Evolutionary conservation across 148 eudicot species (phyloP), one percentile per base, ranked within the genome.

Genomic region (Chenopodium berlandieri): DNA sequence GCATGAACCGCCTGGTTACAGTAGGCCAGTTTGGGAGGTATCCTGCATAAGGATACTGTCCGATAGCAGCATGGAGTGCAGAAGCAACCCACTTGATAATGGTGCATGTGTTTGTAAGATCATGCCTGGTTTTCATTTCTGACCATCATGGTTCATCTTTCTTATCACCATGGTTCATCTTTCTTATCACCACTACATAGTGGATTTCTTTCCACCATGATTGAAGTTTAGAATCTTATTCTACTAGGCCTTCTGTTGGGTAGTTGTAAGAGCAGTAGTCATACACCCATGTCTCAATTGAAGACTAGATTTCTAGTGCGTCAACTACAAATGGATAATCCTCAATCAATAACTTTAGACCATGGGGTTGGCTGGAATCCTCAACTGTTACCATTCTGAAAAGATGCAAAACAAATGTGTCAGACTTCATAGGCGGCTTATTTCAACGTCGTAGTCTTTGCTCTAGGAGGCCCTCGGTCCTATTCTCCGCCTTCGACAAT

Each of bases 251-350:
- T 48, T 92, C 87, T 9, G 77, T 74, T 14, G 83, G 77, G 84
- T 92, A 94, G 82, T 91, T 92, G 52, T 87, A 85, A 32, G 84
- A 83, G 86, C 91, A 89, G 23, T 94, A 94, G 12, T 92, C 92
- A 0, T n/a, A 48, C 2, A 92, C 98, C 94, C 94, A 94, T 5
- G 85, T 74, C 75, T 92, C 86, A 1, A 94, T 92, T 25, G 93
- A 92, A 3, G 80, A 87, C 97, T 97, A 92, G 48, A 94, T 90
- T 23, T 94, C 97, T 11, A 94, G 90, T 8, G 93, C 98, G 74
- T 92, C 97, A 25, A 91, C 90, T 23, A 97, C 98, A 40, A 63
- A 94, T 8, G 98, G 97, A 75, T 94, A 94, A 63, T 92, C 97
- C 71, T 91, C 88, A 83, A 94, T 91, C 13, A 92, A 60, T 22